Evolutionary conservation across 2,329 filamentous ascomycete genomes (phyloP).

Genomic region (Pyricularia sp.): DNA sequence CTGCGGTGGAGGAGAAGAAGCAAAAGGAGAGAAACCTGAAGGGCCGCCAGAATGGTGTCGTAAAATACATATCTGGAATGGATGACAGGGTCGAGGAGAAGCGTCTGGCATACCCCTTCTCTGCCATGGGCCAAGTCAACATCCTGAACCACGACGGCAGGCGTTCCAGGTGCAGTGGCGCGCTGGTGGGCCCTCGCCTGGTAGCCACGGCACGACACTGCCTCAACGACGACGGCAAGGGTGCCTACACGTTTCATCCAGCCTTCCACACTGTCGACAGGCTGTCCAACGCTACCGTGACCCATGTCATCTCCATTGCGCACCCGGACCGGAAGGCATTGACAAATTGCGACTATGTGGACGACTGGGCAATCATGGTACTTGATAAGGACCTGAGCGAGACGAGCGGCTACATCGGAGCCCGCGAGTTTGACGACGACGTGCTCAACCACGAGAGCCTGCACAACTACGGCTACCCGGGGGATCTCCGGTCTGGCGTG

Average conservation of each 20-base stretch:
- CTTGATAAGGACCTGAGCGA: background rate
- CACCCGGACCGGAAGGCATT: background rate
- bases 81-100: background rate
- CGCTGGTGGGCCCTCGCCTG: background rate
- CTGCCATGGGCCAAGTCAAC: background rate
- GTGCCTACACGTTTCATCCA: background rate
- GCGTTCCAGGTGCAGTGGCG: background rate
- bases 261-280: background rate
- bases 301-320: background rate
- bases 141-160: background rate
- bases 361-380: slow-evolving; percentile 3
- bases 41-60: background rate
- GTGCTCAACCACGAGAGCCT: background rate
- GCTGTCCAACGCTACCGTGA: background rate
- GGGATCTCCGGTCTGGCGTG: background rate
- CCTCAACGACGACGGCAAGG: background rate
- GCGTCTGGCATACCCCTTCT: slow-evolving; percentile 1
- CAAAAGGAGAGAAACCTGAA: background rate
- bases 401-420: slow-evolving; percentile 2
- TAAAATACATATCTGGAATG: background rate
- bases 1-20: background rate
- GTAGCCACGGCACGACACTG: slow-evolving; percentile 3
- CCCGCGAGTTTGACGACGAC: background rate
- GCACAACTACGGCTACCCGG: slow-evolving; percentile 1
- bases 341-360: background rate